Evolutionary conservation across 495 filamentous ascomycete genomes (phyloP).

Genomic region (Massariosphaeria phaeospora): DNA sequence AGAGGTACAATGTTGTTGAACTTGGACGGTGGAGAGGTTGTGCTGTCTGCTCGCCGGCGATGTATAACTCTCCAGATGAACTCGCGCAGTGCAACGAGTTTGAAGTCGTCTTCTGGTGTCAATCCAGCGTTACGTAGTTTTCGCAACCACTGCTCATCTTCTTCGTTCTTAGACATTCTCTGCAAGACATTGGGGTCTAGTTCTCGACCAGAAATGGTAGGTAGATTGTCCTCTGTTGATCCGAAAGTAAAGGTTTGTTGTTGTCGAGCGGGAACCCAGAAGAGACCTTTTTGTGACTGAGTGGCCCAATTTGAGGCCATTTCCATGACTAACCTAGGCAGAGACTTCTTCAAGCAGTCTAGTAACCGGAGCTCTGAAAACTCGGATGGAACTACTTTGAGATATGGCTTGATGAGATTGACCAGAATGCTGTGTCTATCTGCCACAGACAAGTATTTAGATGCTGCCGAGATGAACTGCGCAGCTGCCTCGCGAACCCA

Average conservation of each 20-base stretch:
- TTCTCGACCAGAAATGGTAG: conserved; percentile 46
- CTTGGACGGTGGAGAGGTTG: conserved; percentile 39
- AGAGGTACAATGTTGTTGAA: conserved; percentile 68
- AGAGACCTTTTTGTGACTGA: conserved; percentile 67
- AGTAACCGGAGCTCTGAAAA: conserved; percentile 71
- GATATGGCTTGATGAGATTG: conserved; percentile 72
- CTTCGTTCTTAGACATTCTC: conserved; percentile 70
- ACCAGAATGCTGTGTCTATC: conserved; percentile 77
- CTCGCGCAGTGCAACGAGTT: conserved; percentile 77
- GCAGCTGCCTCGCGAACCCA: conserved; percentile 91
- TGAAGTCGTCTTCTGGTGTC: conserved; percentile 77
- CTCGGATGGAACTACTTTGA: conserved; percentile 59
- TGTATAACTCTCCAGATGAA: conserved; percentile 84
- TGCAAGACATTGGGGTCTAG: conserved; percentile 45
- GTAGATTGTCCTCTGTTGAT: conserved; percentile 45
- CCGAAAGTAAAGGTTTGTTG: conserved; percentile 63
- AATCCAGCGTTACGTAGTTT: conserved; percentile 81
- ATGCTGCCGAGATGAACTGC: conserved; percentile 71
- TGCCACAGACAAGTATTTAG: conserved; percentile 70
- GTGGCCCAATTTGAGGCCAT: conserved; percentile 80
- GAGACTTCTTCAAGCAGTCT: conserved; percentile 75
- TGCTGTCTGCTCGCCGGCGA: conserved; percentile 58
- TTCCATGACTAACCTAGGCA: conserved; percentile 77
- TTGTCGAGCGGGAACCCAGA: conserved; percentile 73
- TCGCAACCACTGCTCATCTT: conserved; percentile 92